Evolutionary conservation across 2,329 filamentous ascomycete species (phyloP), one percentile per base, ranked within the genome.

Genomic region (Penicillium sclerotiorum): DNA sequence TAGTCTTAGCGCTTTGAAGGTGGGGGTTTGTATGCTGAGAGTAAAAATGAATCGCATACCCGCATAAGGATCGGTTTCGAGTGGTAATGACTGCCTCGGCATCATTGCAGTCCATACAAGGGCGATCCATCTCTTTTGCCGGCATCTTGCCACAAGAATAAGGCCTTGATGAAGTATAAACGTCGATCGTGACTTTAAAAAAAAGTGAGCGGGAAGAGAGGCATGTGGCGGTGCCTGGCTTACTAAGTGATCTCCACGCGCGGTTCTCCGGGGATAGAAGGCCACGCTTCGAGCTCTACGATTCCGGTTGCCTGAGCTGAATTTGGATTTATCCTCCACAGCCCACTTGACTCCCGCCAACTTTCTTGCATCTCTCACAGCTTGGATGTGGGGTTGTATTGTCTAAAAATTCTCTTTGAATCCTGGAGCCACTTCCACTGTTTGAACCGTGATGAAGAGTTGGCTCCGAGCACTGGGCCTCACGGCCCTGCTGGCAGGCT

Each of bases 41-140:
- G 22, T 46, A 32, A 36, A 36, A 36, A 8, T 18, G 44, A 36
- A 11, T 32, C 37, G 57, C 76, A 59, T 67, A 84, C 80, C 74
- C 74, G 77, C 85, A 88, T 13, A 87, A 75, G 22, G 77, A 77
- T 59, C 86, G 81, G 15, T 73, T 73, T 50, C 85, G 80, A 50
- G 86, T 79, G 11, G 77, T 75, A 41, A 85, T 73, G 7, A 74
- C 71, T 5, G 80, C 73, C 22, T 77, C 71, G 22, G 70, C 69
- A 35, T 75, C 69, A 38, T 76, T 77, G 67, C 85, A 88, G 56
- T 84, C 78, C 57, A 77, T 72, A 63, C 85, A 88, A 43, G 72
- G 66, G 37, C 63, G 50, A 7, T 43, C 39, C 8, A 69, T 37
- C 45, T 71, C 61, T 47, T 66, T 69, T 23, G 55, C 60, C 5